Conservation (phyloP, 208 protist species). For the Crithidia bombi region DNA sequence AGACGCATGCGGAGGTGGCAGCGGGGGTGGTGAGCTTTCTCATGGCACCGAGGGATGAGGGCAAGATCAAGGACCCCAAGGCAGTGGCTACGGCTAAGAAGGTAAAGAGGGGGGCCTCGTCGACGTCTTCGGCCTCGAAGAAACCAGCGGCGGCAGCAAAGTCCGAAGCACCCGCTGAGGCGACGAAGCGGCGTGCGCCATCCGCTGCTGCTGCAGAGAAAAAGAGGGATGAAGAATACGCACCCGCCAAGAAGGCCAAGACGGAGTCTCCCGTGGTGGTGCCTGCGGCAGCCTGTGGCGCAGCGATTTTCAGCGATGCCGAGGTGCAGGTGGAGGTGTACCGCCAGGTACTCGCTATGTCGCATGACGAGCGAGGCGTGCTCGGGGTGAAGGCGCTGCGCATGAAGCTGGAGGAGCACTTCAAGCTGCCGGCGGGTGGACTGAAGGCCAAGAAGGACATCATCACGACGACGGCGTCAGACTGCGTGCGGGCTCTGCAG, state of each 20-base stretch:
- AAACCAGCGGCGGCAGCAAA: neutral
- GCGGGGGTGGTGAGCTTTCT: slow-evolving; percentile 59
- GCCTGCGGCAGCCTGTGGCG: neutral
- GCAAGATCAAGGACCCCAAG: slow-evolving; percentile 15
- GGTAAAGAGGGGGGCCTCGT: neutral
- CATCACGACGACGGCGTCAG: slow-evolving; percentile 68
- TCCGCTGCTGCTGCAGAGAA: neutral
- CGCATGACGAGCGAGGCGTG: slow-evolving; percentile 44
- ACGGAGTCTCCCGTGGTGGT: neutral
- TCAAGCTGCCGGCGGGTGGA: slow-evolving; percentile 43
- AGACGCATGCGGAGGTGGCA: slow-evolving; percentile 35
- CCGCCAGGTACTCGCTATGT: slow-evolving; percentile 60
- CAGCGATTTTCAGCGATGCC: slow-evolving; percentile 54
- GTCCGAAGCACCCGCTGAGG: neutral
- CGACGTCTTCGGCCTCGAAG: neutral
- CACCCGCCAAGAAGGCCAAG: slow-evolving; percentile 26
- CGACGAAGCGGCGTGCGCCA: neutral
- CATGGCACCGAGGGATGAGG: slow-evolving; percentile 53
- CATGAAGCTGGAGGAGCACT: slow-evolving; percentile 53
- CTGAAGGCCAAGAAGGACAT: slow-evolving; percentile 59
- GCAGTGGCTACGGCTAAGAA: neutral
- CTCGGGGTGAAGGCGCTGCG: slow-evolving; percentile 77
- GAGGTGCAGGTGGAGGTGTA: slow-evolving; percentile 72
- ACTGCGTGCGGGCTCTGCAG: slow-evolving; percentile 68
- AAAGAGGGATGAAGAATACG: too few species aligned